Conservation (phyloP, 2,329 filamentous ascomycete species). For the Alternaria viburni region DNA sequence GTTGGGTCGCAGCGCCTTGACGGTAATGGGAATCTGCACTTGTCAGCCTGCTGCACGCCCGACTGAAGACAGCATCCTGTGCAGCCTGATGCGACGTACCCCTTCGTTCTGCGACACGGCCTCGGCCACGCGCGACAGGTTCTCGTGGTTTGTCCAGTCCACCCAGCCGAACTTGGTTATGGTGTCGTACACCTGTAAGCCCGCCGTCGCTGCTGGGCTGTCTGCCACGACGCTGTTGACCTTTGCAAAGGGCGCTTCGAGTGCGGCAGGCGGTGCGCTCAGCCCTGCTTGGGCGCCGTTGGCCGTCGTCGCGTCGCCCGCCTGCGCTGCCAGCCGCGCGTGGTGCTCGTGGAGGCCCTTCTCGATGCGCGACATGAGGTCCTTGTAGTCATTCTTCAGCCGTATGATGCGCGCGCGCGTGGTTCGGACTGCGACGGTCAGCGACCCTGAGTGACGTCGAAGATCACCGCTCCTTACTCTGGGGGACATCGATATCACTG, state of each 20-base stretch:
- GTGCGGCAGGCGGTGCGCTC: constrained; percentile 37
- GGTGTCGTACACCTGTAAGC: constrained; percentile 78
- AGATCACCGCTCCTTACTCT: constrained; percentile 65
- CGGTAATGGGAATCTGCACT: constrained; percentile 69
- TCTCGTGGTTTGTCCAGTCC: constrained; percentile 84
- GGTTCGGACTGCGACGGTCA: constrained; percentile 76
- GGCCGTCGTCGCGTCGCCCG: constrained; percentile 44
- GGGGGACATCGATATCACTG: constrained; percentile 91
- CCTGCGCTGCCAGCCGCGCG: constrained; percentile 65
- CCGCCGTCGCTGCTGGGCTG: constrained; percentile 84
- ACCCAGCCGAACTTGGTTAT: constrained; percentile 86
- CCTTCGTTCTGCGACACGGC: constrained; percentile 89
- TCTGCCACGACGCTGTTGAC: constrained; percentile 80
- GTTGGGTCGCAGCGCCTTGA: constrained; percentile 65
- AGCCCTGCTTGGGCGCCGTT: constrained; percentile 26
- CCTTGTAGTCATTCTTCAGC: constrained; percentile 91
- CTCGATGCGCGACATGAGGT: constrained; percentile 83
- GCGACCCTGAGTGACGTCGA: constrained; percentile 72
- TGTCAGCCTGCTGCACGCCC: constrained; percentile 30
- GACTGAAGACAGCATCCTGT: neutral
- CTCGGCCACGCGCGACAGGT: constrained; percentile 83
- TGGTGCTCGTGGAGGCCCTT: constrained; percentile 89
- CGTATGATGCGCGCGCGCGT: constrained; percentile 88
- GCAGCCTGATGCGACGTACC: constrained; percentile 61
- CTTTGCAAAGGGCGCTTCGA: constrained; percentile 78